These are phyloP conservation scores for Tuber melanosporum DNA, from an alignment of 495 filamentous ascomycete genomes.

Conservation along the genomic window DNA sequence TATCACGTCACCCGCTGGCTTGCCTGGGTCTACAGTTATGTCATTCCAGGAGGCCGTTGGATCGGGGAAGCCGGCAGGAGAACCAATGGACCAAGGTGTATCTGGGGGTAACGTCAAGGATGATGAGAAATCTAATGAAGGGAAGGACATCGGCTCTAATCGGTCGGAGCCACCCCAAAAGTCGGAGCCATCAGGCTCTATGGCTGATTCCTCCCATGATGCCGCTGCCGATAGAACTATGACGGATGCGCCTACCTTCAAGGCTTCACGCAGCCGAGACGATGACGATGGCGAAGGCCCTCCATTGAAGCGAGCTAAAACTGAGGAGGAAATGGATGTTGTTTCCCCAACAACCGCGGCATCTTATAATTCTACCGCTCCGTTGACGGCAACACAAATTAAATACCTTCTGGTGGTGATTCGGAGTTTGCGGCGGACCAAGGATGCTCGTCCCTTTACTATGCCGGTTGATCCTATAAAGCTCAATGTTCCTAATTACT, in stretches of 20 bases:
- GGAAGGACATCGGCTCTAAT: neutral
- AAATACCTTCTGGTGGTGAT: conserved; percentile 51
- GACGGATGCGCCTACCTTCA: conserved; percentile 32
- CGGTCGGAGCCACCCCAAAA: conserved; percentile 10
- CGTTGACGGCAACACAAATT: conserved; percentile 48
- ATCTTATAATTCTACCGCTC: conserved; percentile 29
- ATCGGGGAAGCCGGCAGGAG: conserved; percentile 5
- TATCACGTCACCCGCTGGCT: conserved; percentile 39
- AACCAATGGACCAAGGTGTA: conserved; percentile 1
- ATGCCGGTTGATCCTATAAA: conserved; percentile 65
- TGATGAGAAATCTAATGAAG: conserved; percentile 10
- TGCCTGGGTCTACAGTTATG: conserved; percentile 22
- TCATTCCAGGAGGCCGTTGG: conserved; percentile 24
- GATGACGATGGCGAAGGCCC: conserved; percentile 66
- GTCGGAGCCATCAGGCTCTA: conserved; percentile 18
- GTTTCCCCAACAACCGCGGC: conserved; percentile 28
- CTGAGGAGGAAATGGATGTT: conserved; percentile 46
- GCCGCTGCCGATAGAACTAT: conserved; percentile 28
- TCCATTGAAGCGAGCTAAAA: conserved; percentile 68
- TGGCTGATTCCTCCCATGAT: conserved; percentile 9
- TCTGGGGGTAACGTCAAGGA: conserved; percentile 3
- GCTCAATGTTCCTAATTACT: conserved; percentile 66
- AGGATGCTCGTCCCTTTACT: conserved; percentile 63
- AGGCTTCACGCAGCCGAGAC: conserved; percentile 49
- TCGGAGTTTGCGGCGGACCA: conserved; percentile 71